Evolutionary conservation across 1,139 yeast species (phyloP), one percentile per base, ranked within the genome.

Genomic region (Zygosaccharomyces pseudobailii): DNA sequence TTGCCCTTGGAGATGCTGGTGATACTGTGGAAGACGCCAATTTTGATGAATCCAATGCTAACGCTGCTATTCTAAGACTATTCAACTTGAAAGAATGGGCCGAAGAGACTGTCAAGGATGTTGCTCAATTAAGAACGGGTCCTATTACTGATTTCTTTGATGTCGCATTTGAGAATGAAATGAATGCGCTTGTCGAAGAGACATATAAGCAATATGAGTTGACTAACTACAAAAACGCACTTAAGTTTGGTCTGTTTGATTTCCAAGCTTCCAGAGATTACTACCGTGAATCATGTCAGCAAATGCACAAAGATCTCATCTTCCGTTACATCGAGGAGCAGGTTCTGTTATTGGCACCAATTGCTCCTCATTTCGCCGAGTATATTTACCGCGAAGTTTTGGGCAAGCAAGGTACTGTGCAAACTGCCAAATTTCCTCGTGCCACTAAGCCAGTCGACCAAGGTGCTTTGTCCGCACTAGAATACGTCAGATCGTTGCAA

Each of bases 1-100:
- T 94, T 69, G 97, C 98, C 7, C 75, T 94, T 59, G 99, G 98
- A 34, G 97, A 94, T 74, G 97, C 97, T 48, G 99, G 99, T 74
- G 99, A 94, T 67, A 74, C 94, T 42, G 81, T 89, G 56, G 98
- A 92, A 71, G 99, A 94, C 71, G 98, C 99, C 50, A 94, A 94
- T 74, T 87, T 94, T 64, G 98, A 92, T 65, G 98, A 94, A 71
- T 75, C 89, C 54, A 90, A 85, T 61, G 99, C 98, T 48, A 94
- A 94, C 63, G 97, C 98, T 41, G 97, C 97, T 36, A 90, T 94
- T 67, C 79, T 92, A 68, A 87, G 98, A 74, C 78, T 94, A 64
- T 86, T 81, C 67, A 92, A 89, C 47, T 76, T 92, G 67, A 90
- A 88, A 69, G 97, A 90, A 69, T 92, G 99, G 99, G 80, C 87